phyloP scores from a whole-genome alignment of 208 protist genomes.

The Blechomonas ayalai region DNA sequence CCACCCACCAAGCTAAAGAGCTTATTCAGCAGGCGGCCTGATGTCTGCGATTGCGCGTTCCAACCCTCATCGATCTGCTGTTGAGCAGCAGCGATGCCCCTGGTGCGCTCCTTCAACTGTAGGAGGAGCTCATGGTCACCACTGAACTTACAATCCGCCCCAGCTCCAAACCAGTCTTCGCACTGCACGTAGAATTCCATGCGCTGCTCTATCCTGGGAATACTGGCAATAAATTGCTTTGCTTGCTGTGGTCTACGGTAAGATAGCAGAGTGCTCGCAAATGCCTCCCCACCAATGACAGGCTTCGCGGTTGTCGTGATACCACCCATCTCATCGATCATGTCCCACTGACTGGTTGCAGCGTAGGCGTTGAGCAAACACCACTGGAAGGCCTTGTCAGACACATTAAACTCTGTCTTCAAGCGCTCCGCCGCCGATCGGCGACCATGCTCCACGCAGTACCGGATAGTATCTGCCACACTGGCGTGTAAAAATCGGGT shows the following conservation, averaged over 20 bases:
- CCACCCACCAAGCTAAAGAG: too few species aligned
- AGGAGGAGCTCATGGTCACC: constrained; percentile 44
- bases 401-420: constrained; percentile 49
- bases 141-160: constrained; percentile 50
- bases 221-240: constrained; percentile 54
- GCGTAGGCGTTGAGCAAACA: constrained; percentile 59
- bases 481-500: constrained; percentile 65
- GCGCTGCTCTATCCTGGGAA: constrained; percentile 51
- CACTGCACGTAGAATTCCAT: constrained; percentile 85
- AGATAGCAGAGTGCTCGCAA: constrained; percentile 45
- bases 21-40: too few species aligned
- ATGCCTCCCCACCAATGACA: constrained; percentile 34
- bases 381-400: constrained; percentile 70
- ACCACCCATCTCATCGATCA: constrained; percentile 55
- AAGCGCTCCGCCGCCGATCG: constrained; percentile 31
- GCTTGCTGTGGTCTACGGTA: constrained; percentile 55
- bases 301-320: constrained; percentile 25
- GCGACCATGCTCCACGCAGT: constrained; percentile 48
- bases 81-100: constrained; percentile 41
- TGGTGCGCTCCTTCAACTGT: constrained; percentile 61
- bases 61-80: constrained; percentile 67
- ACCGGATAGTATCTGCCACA: constrained; percentile 46
- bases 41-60: constrained; percentile 34
- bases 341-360: constrained; percentile 53
- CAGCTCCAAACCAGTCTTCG: constrained; percentile 56